Base-by-base conservation (phyloP, 2,329 filamentous ascomycete genomes). In the Hypocrella siamensis region DNA sequence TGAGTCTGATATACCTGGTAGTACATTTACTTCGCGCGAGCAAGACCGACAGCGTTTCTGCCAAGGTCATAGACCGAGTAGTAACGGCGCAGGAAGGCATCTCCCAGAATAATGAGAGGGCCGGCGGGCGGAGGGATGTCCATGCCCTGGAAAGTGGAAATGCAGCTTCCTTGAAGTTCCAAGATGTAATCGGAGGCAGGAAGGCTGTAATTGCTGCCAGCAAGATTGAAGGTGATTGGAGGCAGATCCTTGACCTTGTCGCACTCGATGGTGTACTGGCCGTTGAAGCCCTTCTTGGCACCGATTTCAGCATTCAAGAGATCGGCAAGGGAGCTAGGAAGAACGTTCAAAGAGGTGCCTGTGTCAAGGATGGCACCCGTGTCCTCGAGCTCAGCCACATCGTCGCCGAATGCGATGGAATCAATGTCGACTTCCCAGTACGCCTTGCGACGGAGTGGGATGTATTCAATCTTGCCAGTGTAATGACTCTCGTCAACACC, bases 401-500 rank as follows among this genome's bases (percentile, higher is more conserved):
- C 73, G 32, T 86, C 70, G 46, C 90, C 92, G 42, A 94, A 84
- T 34, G 79, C 75, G 61, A 98, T 90, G 41, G 84, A 70, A 49
- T 96, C 79, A 39, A 98, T 76, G 49, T 96, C 86, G 34, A 98
- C 88, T 70, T 98, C 90, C 90, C 90, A 98, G 73, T 98, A 98
- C 31, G 90, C 90, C 79, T 96, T 96, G 56, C 90, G 83, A 58
- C 90, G 83, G 46, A 98, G 74, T 34, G 90, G 90, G 45, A 98
- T 84, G 58, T 85, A 92, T 54, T 77, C 82, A 48, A 98, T 71
- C 58, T 96, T 78, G 50, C 90, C 90, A 25, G 69, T 76, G 56
- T 68, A 75, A 67, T 90, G 84, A 52, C 66, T 63, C 62, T 84
- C 64, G 58, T 96, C 78, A 39, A 93, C 60, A 43, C 88, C 88